Percentiles rank a stretch among this genome's conserved stretches.
These are phyloP conservation scores for Colletotrichum eleusines DNA, from an alignment of 2,329 filamentous ascomycete genomes.

Conservation along the genomic window DNA sequence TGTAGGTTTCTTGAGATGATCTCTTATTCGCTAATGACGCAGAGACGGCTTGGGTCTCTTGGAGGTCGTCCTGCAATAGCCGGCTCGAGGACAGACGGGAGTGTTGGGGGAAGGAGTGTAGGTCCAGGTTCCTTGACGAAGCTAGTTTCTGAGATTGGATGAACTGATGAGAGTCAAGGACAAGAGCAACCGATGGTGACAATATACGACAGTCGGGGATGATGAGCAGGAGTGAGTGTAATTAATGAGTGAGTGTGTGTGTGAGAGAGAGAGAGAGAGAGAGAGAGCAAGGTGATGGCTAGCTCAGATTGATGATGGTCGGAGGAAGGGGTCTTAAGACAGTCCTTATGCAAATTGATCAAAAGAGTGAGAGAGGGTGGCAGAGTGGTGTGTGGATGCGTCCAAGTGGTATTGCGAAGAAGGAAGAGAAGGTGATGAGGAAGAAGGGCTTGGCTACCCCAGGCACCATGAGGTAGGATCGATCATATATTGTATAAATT, in stretches of 20 bases:
- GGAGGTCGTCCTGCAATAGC: conserved; percentile 34
- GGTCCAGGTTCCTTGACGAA: background rate
- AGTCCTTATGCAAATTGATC: conserved; percentile 32
- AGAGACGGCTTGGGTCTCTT: conserved; percentile 23
- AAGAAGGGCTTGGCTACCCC: conserved; percentile 43
- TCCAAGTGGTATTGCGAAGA: conserved; percentile 43
- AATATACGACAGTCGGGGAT: conserved; percentile 12
- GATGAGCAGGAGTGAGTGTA: conserved; percentile 17
- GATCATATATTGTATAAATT: conserved; percentile 54
- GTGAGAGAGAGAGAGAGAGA: too few relatives aligned
- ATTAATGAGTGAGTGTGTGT: too few relatives aligned
- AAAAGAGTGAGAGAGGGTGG: conserved; percentile 10
- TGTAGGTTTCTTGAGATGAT: conserved; percentile 33
- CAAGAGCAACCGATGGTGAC: conserved; percentile 6
- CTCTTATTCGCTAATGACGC: conserved; percentile 26
- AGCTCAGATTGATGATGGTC: conserved; percentile 19
- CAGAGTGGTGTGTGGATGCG: conserved; percentile 30
- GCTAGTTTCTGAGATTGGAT: background rate
- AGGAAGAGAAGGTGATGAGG: conserved; percentile 46
- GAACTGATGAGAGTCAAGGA: background rate
- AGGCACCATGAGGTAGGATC: conserved; percentile 46
- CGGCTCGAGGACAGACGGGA: background rate
- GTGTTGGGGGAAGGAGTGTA: conserved; percentile 10
- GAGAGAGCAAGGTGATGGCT: background rate
- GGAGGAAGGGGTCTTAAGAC: conserved; percentile 5